These are phyloP conservation scores for Kitagawia praeruptora DNA, from an alignment of 129 eudicot genomes.

Conservation along the genomic window DNA sequence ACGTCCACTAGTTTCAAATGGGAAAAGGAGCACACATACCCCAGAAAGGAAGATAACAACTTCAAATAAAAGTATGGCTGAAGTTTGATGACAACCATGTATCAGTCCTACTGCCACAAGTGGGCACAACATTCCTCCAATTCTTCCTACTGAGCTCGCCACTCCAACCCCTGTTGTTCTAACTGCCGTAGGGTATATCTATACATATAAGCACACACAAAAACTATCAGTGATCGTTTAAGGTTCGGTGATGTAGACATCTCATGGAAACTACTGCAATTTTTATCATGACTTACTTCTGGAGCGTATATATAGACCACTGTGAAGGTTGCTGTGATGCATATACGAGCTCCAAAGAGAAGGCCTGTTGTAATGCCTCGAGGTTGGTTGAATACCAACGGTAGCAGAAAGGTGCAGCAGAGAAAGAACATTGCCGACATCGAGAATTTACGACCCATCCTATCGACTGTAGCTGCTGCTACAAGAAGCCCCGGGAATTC, in stretches of 20 bases:
- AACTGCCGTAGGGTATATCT: conserved; percentile 10
- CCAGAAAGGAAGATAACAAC: conserved; percentile 44
- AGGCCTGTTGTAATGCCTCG: conserved; percentile 45
- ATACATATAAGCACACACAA: not conserved
- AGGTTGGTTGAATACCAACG: conserved; percentile 33
- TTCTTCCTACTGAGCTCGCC: conserved; percentile 22
- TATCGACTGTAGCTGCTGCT: conserved; percentile 58
- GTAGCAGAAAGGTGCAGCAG: conserved; percentile 33
- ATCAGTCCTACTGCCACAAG: conserved; percentile 58
- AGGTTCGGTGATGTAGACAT: conserved; percentile 43
- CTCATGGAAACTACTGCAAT: not conserved
- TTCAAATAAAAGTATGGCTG: conserved; percentile 55
- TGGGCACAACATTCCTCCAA: conserved; percentile 76
- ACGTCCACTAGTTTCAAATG: conserved; percentile 42
- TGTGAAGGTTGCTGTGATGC: conserved; percentile 62
- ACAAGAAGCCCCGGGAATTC: conserved; percentile 70
- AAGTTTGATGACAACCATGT: conserved; percentile 58
- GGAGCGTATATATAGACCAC: conserved; percentile 67
- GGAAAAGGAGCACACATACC: conserved; percentile 40
- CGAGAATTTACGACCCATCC: conserved; percentile 31
- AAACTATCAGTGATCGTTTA: not conserved
- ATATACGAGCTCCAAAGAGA: conserved; percentile 46
- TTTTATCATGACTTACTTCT: conserved; percentile 34
- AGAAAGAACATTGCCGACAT: conserved; percentile 57
- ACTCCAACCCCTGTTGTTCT: conserved; percentile 12